Evolutionary conservation across 306 rosid species (phyloP), one percentile per base, ranked within the genome.

Genomic region (Fragaria vesca): DNA sequence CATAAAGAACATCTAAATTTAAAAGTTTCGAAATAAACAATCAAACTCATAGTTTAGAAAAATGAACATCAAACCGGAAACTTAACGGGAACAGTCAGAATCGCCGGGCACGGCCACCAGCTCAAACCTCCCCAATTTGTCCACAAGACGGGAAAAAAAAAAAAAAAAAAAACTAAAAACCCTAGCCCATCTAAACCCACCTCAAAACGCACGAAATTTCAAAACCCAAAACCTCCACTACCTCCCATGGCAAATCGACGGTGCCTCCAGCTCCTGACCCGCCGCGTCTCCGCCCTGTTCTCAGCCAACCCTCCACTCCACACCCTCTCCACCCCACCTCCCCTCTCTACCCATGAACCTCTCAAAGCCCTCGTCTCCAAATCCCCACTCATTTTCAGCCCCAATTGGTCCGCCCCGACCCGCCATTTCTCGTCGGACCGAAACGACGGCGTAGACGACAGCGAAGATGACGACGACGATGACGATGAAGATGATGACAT

Each of bases 211-310:
- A 7, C 26, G 6, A 52, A 17, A 57, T 9, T 8, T 21, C 12
- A 57, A 57, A 57, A 21, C 62, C 32, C 61, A 7, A 83, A 80
- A 81, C 87, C 84, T 71, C 66, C 50, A 4, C 43, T n/a, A 26
- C 8, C 66, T 9, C 42, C 47, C 2, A 54, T 93, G 98, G 96
- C 93, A 50, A 82, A 76, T 82, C 85, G 90, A 77, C 91, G 97
- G 88, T 84, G 84, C 74, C 82, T 93, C 77, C 89, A 83, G 62
- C 71, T 87, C 48, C 76, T 91, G 66, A 82, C 84, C 10, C 90
- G 92, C 74, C 88, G 80, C 70, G 85, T 92, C 48, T 74, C 88
- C 0, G 58, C 90, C 43, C 69, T 86, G 55, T 80, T 89, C 89
- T 81, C 78, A 55, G 47, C 69, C 69, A 81, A 63, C 76, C 72